These are phyloP conservation scores for Blastobotrys proliferans DNA, from an alignment of 1,139 yeast species.

Conservation along the genomic window DNA sequence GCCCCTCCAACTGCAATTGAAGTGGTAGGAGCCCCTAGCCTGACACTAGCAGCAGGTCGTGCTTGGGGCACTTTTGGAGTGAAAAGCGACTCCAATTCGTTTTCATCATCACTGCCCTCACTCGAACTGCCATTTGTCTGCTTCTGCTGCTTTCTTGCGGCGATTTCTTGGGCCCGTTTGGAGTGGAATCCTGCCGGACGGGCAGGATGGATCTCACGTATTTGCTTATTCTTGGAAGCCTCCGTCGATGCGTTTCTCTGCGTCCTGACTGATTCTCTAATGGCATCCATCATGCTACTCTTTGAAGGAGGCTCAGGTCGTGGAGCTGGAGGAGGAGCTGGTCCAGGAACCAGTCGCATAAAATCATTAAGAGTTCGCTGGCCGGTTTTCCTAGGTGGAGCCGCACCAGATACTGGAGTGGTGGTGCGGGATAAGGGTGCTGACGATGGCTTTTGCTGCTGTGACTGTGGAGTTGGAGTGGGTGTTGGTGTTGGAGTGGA, in stretches of 20 bases:
- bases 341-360: conserved; percentile 18
- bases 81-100: conserved; percentile 28
- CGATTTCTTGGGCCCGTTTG: conserved; percentile 19
- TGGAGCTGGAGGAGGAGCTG: conserved; percentile 15
- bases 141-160: conserved; percentile 18
- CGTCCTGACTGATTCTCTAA: conserved; percentile 26
- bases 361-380: conserved; percentile 25
- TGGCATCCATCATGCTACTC: conserved; percentile 28
- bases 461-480: conserved; percentile 10
- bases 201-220: conserved; percentile 52
- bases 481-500: conserved; percentile 14
- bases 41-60: conserved; percentile 1
- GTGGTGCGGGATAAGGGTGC: conserved; percentile 2
- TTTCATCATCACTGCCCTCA: conserved; percentile 22
- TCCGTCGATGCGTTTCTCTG: conserved; percentile 14
- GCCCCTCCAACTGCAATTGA: neutral
- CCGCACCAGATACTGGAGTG: neutral
- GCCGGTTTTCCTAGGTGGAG: conserved; percentile 9
- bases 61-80: conserved; percentile 17
- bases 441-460: neutral
- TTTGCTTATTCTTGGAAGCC: conserved; percentile 20
- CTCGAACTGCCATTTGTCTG: neutral
- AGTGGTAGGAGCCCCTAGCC: neutral
- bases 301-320: conserved; percentile 19
- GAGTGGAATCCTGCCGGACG: conserved; percentile 80